phyloP scores from a whole-genome alignment of 805 yeast genomes.

The Komagataella kurtzmanii region DNA sequence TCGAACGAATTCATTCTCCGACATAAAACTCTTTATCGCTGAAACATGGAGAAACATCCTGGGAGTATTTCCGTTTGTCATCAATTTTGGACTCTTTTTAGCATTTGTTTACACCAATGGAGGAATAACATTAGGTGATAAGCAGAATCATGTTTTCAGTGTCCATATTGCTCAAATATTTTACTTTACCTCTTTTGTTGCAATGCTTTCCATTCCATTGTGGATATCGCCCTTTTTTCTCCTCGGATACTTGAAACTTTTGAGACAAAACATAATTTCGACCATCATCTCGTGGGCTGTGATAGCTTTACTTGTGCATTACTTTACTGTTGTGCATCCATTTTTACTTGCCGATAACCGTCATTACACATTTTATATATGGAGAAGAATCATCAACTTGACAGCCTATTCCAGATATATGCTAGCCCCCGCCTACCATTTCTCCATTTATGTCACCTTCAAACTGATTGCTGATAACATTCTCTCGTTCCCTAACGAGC shows the following conservation, averaged over 20 bases:
- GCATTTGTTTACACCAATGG: conserved; percentile 54
- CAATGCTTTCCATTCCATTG: conserved; percentile 58
- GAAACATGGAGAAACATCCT: conserved; percentile 16
- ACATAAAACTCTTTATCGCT: conserved; percentile 9
- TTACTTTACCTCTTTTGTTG: conserved; percentile 57
- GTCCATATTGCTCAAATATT: conserved; percentile 71
- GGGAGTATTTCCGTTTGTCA: conserved; percentile 27
- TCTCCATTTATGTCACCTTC: conserved; percentile 18
- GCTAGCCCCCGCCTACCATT: conserved; percentile 62
- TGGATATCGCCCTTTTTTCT: conserved; percentile 42
- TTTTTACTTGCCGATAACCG: conserved; percentile 89
- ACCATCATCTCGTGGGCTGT: not conserved
- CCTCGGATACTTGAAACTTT: conserved; percentile 19
- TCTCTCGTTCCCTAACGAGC: conserved; percentile 2
- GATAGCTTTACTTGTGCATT: conserved; percentile 7
- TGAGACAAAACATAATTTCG: not conserved
- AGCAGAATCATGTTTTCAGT: conserved; percentile 64
- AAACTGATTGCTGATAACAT: conserved; percentile 2
- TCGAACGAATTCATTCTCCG: conserved; percentile 3
- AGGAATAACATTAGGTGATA: conserved; percentile 87
- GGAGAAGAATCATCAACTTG: conserved; percentile 47
- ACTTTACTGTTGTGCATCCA: conserved; percentile 72
- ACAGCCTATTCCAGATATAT: conserved; percentile 31
- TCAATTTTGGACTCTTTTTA: conserved; percentile 40
- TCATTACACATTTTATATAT: conserved; percentile 82